Evolutionary conservation across 2,329 filamentous ascomycete species (phyloP), one percentile per base, ranked within the genome.

Genomic region (Neofusicoccum laricinum): DNA sequence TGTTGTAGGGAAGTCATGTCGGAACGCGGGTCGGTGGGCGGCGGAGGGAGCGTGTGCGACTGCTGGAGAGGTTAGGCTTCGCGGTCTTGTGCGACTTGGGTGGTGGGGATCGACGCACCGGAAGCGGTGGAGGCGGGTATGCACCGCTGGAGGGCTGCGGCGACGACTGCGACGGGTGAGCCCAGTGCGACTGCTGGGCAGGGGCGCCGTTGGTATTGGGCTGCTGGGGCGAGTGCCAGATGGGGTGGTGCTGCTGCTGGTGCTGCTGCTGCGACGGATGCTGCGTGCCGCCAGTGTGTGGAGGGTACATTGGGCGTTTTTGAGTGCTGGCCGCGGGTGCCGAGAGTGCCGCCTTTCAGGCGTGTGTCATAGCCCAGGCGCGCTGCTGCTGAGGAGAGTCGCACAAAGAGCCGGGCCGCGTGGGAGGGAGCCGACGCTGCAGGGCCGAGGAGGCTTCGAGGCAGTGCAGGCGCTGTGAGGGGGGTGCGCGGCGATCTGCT

Each of bases 1-100:
- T 82, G 79, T 70, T 81, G 79, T 63, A 79, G 74, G 40, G 76
- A 75, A 63, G 79, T 76, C 80, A 82, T 81, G 69, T 78, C 76
- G 65, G 79, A 72, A 65, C 76, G 77, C 57, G 74, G 74, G 67
- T 76, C 75, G 69, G 72, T 71, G 32, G 73, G 71, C 45, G 72
- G 72, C 36, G 68, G 69, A 17, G 38, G 63, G 36, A 55, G 59
- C 36, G 64, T 49, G 51, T 61, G 61, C 58, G 59, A 63, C 41
- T 41, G 51, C 49, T 40, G 59, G 41, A 53, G 21, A 40, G 34
- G 67, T 70, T 70, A 67, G 51, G 34, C 11, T 40, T 14, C 32
- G 43, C 25, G 25, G 25, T 30, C 19, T 64, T 46, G 61, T 64
- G 61, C 36, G 38, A 59, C 36, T 34, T 68, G 65, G 66, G 61